Conservation (phyloP, 2,329 filamentous ascomycete species). For the Fusarium sororula region DNA sequence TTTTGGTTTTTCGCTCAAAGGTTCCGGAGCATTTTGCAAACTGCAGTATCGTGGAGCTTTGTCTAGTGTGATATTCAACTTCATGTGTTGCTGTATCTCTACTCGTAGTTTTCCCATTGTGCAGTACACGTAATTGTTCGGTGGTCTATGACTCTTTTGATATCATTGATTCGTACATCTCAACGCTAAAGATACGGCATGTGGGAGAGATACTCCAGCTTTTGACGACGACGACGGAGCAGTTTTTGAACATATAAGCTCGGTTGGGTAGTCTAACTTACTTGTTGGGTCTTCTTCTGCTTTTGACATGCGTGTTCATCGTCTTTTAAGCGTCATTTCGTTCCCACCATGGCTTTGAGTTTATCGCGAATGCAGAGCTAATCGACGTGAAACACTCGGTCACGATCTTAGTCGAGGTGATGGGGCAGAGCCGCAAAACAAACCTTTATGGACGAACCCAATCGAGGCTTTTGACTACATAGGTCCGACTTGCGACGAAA, state of each 20-base stretch:
- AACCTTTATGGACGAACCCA: background rate
- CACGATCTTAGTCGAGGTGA: background rate
- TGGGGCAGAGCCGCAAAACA: constrained; percentile 1
- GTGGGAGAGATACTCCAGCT: background rate
- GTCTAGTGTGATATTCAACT: background rate
- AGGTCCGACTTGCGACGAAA: background rate
- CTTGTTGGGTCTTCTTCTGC: background rate
- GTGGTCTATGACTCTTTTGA: background rate
- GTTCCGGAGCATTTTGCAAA: background rate
- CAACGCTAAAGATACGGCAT: background rate
- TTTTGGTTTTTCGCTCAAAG: background rate
- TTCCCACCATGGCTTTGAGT: constrained; percentile 5
- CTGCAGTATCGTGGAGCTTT: background rate
- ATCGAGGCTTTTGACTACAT: background rate
- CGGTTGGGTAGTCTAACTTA: background rate
- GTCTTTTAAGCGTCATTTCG: constrained; percentile 14
- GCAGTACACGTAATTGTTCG: background rate
- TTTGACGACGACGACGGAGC: background rate
- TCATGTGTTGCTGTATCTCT: background rate
- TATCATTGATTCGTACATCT: background rate
- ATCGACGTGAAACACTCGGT: background rate
- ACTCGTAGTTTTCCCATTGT: background rate
- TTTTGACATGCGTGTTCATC: constrained; percentile 1
- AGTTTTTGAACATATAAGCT: background rate
- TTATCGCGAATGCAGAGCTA: constrained; percentile 13